A percentile compares a stretch with the other conserved stretches of the same genome.
Evolutionary conservation across 1,139 yeast species (phyloP).

Genomic region (Hemisphaericaspora xylofermentans): DNA sequence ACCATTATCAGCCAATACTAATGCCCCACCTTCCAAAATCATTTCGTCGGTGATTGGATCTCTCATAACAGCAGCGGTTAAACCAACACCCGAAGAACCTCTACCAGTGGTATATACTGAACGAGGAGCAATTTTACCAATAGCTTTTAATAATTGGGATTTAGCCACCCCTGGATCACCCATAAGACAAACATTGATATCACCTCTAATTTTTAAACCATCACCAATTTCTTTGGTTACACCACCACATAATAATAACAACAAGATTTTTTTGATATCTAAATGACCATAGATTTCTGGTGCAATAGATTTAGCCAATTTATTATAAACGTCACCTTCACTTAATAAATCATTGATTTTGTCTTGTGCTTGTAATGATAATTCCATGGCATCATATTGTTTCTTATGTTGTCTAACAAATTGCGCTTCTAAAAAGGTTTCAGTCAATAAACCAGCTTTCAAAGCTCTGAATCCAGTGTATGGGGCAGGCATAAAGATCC

Average conservation of each 20-base stretch:
- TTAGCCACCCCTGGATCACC: conserved; percentile 99
- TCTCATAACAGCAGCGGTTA: conserved; percentile 98
- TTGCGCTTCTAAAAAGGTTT: conserved; percentile 90
- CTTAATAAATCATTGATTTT: conserved; percentile 50
- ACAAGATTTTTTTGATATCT: conserved; percentile 88
- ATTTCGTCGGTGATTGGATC: conserved; percentile 98
- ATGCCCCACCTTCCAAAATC: conserved; percentile 98
- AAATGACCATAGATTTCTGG: conserved; percentile 96
- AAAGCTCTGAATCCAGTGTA: conserved; percentile 94
- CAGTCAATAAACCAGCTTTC: conserved; percentile 89
- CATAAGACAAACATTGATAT: conserved; percentile 93
- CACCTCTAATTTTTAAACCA: conserved; percentile 97
- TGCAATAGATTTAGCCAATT: conserved; percentile 86
- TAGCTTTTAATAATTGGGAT: conserved; percentile 90
- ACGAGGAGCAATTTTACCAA: conserved; percentile 91
- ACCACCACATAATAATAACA: conserved; percentile 88
- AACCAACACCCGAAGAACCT: conserved; percentile 98
- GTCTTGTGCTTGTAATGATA: conserved; percentile 55
- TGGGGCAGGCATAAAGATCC: conserved; percentile 91
- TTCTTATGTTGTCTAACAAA: conserved; percentile 83
- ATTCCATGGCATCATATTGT: conserved; percentile 68
- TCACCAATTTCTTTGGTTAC: conserved; percentile 94
- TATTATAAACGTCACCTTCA: conserved; percentile 70
- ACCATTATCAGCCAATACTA: conserved; percentile 96
- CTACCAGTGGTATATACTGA: conserved; percentile 98